Conservation (phyloP, 345 rosid species). For the Anacardium occidentale region DNA sequence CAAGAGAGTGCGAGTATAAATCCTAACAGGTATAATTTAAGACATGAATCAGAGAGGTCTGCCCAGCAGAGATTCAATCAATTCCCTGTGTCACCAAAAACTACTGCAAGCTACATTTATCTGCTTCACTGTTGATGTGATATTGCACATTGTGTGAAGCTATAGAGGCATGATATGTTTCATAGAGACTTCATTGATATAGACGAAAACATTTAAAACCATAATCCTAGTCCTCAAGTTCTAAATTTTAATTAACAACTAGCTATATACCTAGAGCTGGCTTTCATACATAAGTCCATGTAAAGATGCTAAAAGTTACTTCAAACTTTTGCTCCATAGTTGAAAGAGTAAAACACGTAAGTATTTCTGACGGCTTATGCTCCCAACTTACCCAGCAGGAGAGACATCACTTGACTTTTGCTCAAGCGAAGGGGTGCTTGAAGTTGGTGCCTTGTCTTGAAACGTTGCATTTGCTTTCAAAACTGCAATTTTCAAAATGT, state of each 20-base stretch:
- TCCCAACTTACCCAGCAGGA: conserved; percentile 56
- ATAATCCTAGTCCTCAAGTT: background rate
- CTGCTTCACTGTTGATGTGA: background rate
- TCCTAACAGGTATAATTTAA: background rate
- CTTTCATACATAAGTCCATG: background rate
- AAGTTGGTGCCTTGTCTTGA: conserved; percentile 64
- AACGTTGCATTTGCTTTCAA: conserved; percentile 69
- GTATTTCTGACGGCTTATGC: background rate
- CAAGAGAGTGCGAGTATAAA: background rate
- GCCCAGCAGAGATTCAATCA: background rate
- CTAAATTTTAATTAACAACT: background rate
- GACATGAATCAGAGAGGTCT: background rate
- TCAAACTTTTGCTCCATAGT: background rate
- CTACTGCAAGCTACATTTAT: background rate
- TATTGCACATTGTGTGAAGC: background rate
- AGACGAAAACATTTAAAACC: background rate
- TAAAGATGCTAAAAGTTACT: background rate
- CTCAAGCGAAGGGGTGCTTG: conserved; percentile 61
- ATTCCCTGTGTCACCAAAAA: background rate
- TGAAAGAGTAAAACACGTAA: conserved; percentile 10
- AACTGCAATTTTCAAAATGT: conserved; percentile 48
- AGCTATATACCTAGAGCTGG: background rate
- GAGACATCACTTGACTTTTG: conserved; percentile 70
- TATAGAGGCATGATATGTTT: background rate
- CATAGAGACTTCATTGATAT: background rate